A percentile compares a stretch with the other conserved stretches of the same genome.
Conservation (phyloP, 2,329 filamentous ascomycete species). For the Monosporascus sp. region DNA sequence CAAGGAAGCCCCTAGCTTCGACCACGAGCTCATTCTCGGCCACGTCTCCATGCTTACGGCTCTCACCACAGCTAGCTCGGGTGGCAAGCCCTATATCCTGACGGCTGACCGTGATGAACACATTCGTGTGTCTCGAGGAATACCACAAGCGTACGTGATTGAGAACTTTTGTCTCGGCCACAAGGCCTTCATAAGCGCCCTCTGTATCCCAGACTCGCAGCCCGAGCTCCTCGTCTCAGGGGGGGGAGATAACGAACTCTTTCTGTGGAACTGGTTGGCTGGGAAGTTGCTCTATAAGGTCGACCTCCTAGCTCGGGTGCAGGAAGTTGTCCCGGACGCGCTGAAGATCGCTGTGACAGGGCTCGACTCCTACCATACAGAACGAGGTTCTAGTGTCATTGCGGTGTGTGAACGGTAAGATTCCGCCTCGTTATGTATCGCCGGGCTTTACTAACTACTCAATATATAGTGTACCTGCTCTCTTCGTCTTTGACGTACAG, state of each 20-base stretch:
- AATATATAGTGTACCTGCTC: conserved; percentile 45
- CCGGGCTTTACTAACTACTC: conserved; percentile 14
- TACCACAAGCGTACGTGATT: conserved; percentile 81
- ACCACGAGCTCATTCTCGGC: conserved; percentile 74
- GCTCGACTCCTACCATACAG: conserved; percentile 28
- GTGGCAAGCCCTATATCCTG: conserved; percentile 43
- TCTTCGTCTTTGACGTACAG: conserved; percentile 61
- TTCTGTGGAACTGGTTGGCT: conserved; percentile 75
- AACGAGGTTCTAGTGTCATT: conserved; percentile 27
- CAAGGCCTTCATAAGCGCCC: conserved; percentile 71
- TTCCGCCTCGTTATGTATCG: conserved; percentile 11
- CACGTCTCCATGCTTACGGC: conserved; percentile 95
- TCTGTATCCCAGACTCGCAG: conserved; percentile 57
- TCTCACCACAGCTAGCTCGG: conserved; percentile 48
- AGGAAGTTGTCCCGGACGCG: conserved; percentile 28
- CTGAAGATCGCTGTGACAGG: conserved; percentile 44
- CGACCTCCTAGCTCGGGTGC: conserved; percentile 43
- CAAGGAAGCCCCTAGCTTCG: conserved; percentile 51
- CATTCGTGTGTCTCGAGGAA: conserved; percentile 78
- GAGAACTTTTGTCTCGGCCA: conserved; percentile 89
- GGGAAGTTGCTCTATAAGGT: conserved; percentile 49
- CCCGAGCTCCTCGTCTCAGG: conserved; percentile 72
- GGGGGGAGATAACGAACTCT: conserved; percentile 74
- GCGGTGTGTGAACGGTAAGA: conserved; percentile 42
- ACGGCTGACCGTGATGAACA: conserved; percentile 61